phyloP scores from a whole-genome alignment of 1,284 basidiomycete species.

The Phellopilus nigrolimitatus region DNA sequence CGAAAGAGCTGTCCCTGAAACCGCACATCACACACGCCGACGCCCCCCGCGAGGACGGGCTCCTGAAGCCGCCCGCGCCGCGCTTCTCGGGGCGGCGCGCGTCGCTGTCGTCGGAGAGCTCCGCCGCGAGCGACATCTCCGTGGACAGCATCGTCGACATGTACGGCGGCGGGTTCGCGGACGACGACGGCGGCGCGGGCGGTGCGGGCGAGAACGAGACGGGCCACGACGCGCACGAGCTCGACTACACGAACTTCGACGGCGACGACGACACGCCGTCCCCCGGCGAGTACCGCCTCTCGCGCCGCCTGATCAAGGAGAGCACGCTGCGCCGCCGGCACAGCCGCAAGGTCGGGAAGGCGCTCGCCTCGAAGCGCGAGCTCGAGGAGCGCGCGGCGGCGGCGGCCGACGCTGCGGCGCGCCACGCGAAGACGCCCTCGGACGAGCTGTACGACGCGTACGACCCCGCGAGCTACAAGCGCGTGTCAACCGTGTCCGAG shows the following conservation, averaged over 20 bases:
- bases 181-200: slow-evolving; percentile 33
- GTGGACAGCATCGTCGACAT: slow-evolving; percentile 31
- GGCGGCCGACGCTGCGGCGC: slow-evolving; percentile 16
- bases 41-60: no score
- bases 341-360: slow-evolving; percentile 37
- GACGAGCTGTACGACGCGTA: not conserved
- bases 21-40: no score
- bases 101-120: slow-evolving; percentile 12
- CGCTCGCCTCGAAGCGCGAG: slow-evolving; percentile 23
- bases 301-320: slow-evolving; percentile 56
- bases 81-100: slow-evolving; percentile 4
- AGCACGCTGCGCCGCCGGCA: slow-evolving; percentile 62
- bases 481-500: slow-evolving; percentile 4
- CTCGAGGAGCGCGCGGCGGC: slow-evolving; percentile 11
- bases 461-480: not conserved
- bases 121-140: slow-evolving; percentile 26
- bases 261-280: slow-evolving; percentile 67
- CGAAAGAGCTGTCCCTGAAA: slow-evolving; percentile 15
- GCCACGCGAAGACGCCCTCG: not conserved
- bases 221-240: slow-evolving; percentile 48
- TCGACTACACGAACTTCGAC: slow-evolving; percentile 80
- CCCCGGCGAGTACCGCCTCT: slow-evolving; percentile 62
- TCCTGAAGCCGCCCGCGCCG: slow-evolving; percentile 16
- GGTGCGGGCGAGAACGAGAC: slow-evolving; percentile 25
- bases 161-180: slow-evolving; percentile 46